These are phyloP conservation scores for Anisodus tanguticus DNA, from an alignment of 257 asterid genomes.

Conservation along the genomic window DNA sequence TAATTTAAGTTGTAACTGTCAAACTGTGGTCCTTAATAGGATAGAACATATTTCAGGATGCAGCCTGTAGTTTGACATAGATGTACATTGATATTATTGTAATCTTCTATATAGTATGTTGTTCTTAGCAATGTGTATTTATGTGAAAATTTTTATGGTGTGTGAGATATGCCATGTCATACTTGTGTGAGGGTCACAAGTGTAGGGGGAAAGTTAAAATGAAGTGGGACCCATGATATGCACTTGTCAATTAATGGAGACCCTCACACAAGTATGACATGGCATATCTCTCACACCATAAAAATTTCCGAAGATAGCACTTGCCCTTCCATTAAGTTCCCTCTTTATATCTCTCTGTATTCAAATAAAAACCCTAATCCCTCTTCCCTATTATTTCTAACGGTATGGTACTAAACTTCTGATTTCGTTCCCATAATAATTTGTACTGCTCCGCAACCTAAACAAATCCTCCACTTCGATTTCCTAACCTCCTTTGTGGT, in stretches of 20 bases:
- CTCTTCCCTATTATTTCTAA: too few relatives aligned
- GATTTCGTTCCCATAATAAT: too few relatives aligned
- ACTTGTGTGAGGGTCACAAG: too few relatives aligned
- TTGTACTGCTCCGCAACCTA: too few relatives aligned
- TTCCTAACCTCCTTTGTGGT: background rate
- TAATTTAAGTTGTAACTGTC: constrained; percentile 35
- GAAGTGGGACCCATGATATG: too few relatives aligned
- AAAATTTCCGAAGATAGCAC: too few relatives aligned
- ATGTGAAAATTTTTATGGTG: background rate
- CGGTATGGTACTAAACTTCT: too few relatives aligned
- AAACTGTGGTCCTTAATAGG: background rate
- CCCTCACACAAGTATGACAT: too few relatives aligned
- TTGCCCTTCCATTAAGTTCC: background rate
- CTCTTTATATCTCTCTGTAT: background rate
- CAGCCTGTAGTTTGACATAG: constrained; percentile 25
- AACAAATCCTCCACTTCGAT: background rate
- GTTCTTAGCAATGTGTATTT: background rate
- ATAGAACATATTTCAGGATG: background rate
- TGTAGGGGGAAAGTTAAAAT: too few relatives aligned
- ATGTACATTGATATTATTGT: constrained; percentile 25
- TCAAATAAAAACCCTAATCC: background rate
- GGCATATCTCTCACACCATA: too few relatives aligned
- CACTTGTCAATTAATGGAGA: too few relatives aligned
- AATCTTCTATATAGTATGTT: constrained; percentile 13
- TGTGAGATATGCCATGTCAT: too few relatives aligned